phyloP scores from a whole-genome alignment of 2,329 filamentous ascomycete species.

The Sarocladiaceae sp. region DNA sequence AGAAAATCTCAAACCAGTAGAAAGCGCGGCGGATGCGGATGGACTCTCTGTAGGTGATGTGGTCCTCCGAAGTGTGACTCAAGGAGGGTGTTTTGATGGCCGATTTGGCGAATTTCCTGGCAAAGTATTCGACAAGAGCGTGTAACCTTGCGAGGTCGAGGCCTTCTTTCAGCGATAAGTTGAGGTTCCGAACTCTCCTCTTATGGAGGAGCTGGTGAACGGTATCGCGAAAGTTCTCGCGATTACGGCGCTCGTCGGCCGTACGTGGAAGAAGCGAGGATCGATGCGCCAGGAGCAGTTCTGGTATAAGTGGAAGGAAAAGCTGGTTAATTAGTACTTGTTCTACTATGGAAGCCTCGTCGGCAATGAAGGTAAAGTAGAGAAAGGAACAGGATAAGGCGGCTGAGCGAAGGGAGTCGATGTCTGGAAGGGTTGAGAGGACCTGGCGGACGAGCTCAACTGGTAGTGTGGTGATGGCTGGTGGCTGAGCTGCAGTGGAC shows the following conservation, averaged over 20 bases:
- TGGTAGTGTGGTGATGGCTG: no score
- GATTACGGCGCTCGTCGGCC: not conserved
- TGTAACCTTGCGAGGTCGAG: conserved; percentile 1
- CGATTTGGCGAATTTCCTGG: conserved; percentile 1
- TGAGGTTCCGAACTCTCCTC: not conserved
- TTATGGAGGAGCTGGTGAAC: not conserved
- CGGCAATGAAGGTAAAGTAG: not conserved
- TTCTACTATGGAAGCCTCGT: not conserved
- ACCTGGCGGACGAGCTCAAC: not conserved
- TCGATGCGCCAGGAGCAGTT: conserved; percentile 1
- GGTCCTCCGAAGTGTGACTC: not conserved
- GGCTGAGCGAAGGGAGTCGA: not conserved
- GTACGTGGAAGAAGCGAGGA: not conserved
- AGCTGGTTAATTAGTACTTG: conserved; percentile 7
- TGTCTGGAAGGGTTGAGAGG: not conserved
- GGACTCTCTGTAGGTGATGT: not conserved
- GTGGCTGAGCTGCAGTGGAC: no score
- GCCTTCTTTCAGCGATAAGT: not conserved
- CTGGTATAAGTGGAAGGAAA: conserved; percentile 2
- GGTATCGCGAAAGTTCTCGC: not conserved
- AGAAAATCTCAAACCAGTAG: conserved; percentile 10
- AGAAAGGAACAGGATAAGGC: not conserved
- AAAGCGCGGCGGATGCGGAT: conserved; percentile 9
- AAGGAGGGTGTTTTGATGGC: not conserved
- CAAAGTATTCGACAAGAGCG: not conserved